These are phyloP conservation scores for Cynanchum wilfordii DNA, from an alignment of 257 asterid genomes.

Conservation along the genomic window DNA sequence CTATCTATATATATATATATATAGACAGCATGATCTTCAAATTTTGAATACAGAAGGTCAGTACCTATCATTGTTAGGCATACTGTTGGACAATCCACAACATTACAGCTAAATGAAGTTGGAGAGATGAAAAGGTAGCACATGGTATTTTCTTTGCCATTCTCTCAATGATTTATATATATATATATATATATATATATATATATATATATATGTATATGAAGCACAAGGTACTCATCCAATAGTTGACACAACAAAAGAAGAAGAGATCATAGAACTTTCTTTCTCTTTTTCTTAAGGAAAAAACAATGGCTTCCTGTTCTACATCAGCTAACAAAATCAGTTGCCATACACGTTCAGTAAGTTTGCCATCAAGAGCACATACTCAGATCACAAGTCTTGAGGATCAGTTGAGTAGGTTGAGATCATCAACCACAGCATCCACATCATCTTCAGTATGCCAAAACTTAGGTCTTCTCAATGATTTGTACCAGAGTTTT, in stretches of 20 bases:
- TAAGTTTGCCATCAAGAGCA: conserved; percentile 23
- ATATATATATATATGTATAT: not conserved
- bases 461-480: conserved; percentile 2
- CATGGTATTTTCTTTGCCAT: too few species aligned
- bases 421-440: not conserved
- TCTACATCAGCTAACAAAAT: not conserved
- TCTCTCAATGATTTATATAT: too few species aligned
- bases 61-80: not conserved
- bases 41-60: too few species aligned
- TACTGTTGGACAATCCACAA: not conserved
- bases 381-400: conserved; percentile 13
- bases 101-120: not conserved
- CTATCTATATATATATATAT: not conserved
- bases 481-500: not conserved
- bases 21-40: not conserved
- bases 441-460: conserved; percentile 8
- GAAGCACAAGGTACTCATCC: too few species aligned
- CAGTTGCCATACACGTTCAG: conserved; percentile 19
- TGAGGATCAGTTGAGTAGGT: not conserved
- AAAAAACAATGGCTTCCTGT: too few species aligned
- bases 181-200: too few species aligned
- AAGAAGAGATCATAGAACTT: too few species aligned
- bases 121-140: too few species aligned
- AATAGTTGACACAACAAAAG: too few species aligned
- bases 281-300: too few species aligned